Evolutionary conservation across 2,329 filamentous ascomycete species (phyloP).

Genomic region (Dothistroma pini): DNA sequence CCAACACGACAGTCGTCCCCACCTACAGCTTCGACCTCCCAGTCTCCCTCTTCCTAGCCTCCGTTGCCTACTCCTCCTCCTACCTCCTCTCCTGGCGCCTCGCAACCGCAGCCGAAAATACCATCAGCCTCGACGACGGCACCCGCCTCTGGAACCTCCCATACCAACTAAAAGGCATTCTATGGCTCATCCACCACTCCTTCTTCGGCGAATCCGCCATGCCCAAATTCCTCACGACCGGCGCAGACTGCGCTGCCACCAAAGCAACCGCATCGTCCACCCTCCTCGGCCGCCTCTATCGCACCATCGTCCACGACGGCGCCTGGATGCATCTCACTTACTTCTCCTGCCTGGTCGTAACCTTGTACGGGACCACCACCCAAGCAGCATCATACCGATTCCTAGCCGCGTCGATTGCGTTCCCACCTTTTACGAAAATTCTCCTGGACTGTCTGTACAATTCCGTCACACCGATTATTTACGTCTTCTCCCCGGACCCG

Average conservation of each 20-base stretch:
- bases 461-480: constrained; percentile 14
- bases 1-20: constrained; percentile 10
- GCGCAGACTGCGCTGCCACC: constrained; percentile 14
- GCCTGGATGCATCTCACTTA: constrained; percentile 20
- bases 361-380: constrained; percentile 10
- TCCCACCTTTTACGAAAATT: constrained; percentile 20
- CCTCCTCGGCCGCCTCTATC: constrained; percentile 9
- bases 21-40: constrained; percentile 6
- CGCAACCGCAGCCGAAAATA: constrained; percentile 12
- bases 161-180: constrained; percentile 18
- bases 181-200: constrained; percentile 16
- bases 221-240: constrained; percentile 15
- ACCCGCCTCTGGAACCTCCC: constrained; percentile 19
- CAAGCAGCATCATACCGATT: not conserved
- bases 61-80: constrained; percentile 12
- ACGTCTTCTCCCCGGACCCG: constrained; percentile 14
- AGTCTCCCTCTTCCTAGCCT: constrained; percentile 10
- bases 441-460: constrained; percentile 19
- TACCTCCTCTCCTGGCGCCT: constrained; percentile 16
- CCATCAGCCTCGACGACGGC: constrained; percentile 16
- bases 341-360: constrained; percentile 7
- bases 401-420: constrained; percentile 14
- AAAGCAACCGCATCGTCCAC: constrained; percentile 6
- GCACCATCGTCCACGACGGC: constrained; percentile 13
- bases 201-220: constrained; percentile 19